Evolutionary conservation across 2,329 filamentous ascomycete species (phyloP), one percentile per base, ranked within the genome.

Genomic region (Cladosporium sp.): DNA sequence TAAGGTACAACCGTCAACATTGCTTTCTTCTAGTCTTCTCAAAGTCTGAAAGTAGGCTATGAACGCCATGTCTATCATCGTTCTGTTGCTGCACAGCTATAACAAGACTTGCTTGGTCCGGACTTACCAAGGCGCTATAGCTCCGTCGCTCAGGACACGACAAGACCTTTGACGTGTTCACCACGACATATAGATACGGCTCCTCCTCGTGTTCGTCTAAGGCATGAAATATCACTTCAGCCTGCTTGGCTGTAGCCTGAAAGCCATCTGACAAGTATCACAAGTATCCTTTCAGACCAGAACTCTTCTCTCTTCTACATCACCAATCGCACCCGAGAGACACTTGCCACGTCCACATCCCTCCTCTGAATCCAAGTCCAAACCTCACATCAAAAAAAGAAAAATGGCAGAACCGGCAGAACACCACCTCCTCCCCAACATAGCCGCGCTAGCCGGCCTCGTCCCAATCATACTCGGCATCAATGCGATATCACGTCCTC

Each of bases 381-480:
- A 21, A 44, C n/a, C n/a, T 46, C n/a, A 21, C 2, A 11, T 5
- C 40, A 12, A 21, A 21, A 46, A 26, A 26, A 12, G 11, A 21
- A 46, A 26, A 26, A 26, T 46, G 40, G 6, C 37, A 44, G 35
- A 44, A 44, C 37, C 57, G 2, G 29, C 33, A 44, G 35, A 40
- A n/a, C 18, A 29, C 8, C 37, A 33, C 4, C 12, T 63, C 29
- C 21, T 65, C 18, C 55, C 62, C 40, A 65, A 31, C 62, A 65
- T 49, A 21, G 62, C 62, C 40, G 62, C 62, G 3, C n/a, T 65
- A 8, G 31, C 58, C 7, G 31, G 53, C 55, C 53, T 65, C 14
- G 23, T 52, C 2, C 62, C 62, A 18, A 59, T 18, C 29, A 14
- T 40, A 12, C 62, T 65, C n/a, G 53, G 62, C n/a, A 65, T 59